These are phyloP conservation scores for Arabis hirsuta DNA, from an alignment of 345 rosid species.

Conservation along the genomic window DNA sequence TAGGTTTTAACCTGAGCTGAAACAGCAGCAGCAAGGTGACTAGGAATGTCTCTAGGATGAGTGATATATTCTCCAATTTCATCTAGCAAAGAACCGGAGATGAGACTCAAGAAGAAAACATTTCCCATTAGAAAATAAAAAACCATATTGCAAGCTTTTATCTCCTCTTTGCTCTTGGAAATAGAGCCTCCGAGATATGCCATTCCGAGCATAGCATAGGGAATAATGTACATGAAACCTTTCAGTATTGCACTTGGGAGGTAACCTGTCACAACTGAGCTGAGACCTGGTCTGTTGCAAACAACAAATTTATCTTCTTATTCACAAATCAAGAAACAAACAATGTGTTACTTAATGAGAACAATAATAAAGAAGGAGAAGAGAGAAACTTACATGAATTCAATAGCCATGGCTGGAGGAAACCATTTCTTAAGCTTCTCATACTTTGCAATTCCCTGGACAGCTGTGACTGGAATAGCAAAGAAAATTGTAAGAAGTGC, in stretches of 20 bases:
- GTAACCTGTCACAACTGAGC: conserved; percentile 85
- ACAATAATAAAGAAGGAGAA: neutral
- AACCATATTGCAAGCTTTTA: conserved; percentile 94
- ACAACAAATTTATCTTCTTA: conserved; percentile 16
- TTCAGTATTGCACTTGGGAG: conserved; percentile 92
- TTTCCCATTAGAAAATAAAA: conserved; percentile 92
- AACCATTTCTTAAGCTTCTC: conserved; percentile 91
- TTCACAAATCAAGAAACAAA: conserved; percentile 22
- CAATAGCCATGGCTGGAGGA: conserved; percentile 77
- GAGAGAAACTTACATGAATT: conserved; percentile 64
- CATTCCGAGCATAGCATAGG: conserved; percentile 80
- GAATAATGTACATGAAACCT: conserved; percentile 73
- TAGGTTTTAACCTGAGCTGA: conserved; percentile 72
- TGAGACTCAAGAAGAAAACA: conserved; percentile 82
- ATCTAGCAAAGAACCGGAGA: conserved; percentile 90
- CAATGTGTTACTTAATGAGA: conserved; percentile 2
- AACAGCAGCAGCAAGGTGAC: conserved; percentile 85
- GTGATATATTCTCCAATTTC: conserved; percentile 75
- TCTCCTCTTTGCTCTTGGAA: conserved; percentile 84
- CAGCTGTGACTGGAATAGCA: conserved; percentile 89
- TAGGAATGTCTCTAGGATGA: conserved; percentile 75
- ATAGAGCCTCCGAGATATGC: conserved; percentile 69
- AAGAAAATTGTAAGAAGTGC: conserved; percentile 81
- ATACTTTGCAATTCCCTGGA: conserved; percentile 87
- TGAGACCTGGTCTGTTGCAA: conserved; percentile 78